A percentile compares a stretch with the other conserved stretches of the same genome.
Conservation (phyloP, 164 flowering plant species). For the Liquidambar formosana region DNA sequence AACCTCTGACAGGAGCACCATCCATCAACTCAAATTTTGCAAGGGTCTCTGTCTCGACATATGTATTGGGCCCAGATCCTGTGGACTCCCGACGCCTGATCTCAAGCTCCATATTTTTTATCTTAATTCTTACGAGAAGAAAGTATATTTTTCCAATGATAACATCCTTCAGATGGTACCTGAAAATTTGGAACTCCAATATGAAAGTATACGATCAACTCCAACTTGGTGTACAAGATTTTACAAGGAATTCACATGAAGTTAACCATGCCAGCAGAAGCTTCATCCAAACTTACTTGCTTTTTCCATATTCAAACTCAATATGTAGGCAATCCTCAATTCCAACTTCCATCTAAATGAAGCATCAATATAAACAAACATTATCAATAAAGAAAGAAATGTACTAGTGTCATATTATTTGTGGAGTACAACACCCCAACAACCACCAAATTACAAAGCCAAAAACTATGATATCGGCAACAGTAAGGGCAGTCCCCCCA, state of each 20-base stretch:
- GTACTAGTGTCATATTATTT: not conserved
- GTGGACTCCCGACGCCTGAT: conserved; percentile 94
- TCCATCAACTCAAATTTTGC: conserved; percentile 97
- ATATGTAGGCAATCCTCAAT: conserved; percentile 96
- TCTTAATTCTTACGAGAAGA: conserved; percentile 92
- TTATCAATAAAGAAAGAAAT: not conserved
- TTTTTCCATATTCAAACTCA: conserved; percentile 92
- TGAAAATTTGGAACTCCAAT: conserved; percentile 30
- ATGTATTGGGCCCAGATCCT: conserved; percentile 88
- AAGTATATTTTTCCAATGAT: conserved; percentile 91
- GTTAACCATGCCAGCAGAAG: too few species aligned
- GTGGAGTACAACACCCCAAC: not conserved
- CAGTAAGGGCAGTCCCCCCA: too few species aligned
- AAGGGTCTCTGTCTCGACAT: conserved; percentile 93
- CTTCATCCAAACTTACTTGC: conserved; percentile 66
- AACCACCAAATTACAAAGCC: too few species aligned
- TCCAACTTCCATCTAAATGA: conserved; percentile 93
- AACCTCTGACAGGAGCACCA: conserved; percentile 99
- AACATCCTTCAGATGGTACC: conserved; percentile 96
- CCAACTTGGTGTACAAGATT: too few species aligned
- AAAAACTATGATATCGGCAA: too few species aligned
- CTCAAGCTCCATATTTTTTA: conserved; percentile 97
- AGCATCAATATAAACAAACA: conserved; percentile 1
- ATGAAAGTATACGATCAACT: conserved; percentile 3
- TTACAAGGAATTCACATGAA: too few species aligned